Evolutionary conservation across 2,329 filamentous ascomycete species (phyloP).

Genomic region (Colletotrichum nymphaeae): DNA sequence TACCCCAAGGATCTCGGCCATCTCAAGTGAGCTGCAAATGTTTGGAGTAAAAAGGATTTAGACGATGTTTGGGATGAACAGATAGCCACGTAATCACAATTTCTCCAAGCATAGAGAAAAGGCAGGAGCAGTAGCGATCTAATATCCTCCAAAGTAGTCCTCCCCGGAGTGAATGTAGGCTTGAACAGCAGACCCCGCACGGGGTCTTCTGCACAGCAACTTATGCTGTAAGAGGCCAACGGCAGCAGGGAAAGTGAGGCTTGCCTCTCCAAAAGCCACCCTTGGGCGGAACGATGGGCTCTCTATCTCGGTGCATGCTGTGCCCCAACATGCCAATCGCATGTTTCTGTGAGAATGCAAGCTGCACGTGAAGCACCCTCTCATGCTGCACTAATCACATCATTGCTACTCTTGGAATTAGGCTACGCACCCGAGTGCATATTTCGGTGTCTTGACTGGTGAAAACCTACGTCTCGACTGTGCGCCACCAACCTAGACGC

Average conservation of each 20-base stretch:
- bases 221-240: background rate
- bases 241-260: background rate
- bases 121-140: background rate
- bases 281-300: background rate
- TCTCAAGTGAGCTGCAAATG: no score
- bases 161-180: background rate
- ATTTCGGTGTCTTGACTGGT: background rate
- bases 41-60: no score
- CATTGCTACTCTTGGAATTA: background rate
- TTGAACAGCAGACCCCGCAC: background rate
- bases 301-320: background rate
- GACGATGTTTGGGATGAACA: no score
- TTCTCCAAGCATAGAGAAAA: background rate
- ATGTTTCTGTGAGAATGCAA: background rate
- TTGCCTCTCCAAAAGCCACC: background rate
- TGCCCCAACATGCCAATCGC: background rate
- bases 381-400: background rate
- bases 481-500: background rate
- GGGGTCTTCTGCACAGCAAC: background rate
- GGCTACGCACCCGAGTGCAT: background rate
- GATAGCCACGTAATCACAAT: no score
- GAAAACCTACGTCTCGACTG: background rate
- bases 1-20: no score
- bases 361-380: background rate
- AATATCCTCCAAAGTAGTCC: background rate